Conservation (phyloP, 352 stramenopile genomes). For the Achlya hypogyna region DNA sequence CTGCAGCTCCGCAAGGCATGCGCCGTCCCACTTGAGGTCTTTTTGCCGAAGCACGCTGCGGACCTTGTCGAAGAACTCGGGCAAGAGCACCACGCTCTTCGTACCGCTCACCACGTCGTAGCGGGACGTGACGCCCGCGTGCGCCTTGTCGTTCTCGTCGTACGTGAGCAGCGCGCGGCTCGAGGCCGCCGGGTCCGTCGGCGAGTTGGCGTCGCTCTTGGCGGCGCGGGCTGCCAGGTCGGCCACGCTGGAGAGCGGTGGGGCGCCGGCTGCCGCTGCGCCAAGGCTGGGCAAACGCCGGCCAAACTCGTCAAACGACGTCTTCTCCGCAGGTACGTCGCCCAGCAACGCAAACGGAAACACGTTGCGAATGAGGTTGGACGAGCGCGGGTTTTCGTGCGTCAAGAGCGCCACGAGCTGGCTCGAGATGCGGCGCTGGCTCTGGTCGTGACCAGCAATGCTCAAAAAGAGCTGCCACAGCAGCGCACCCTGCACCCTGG, state of each 20-base stretch:
- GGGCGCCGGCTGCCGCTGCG: neutral
- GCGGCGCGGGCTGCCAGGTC: neutral
- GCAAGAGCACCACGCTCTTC: slow-evolving; percentile 74
- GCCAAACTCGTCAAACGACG: slow-evolving; percentile 82
- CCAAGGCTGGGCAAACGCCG: slow-evolving; percentile 49
- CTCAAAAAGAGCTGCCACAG: slow-evolving; percentile 81
- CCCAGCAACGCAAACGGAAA: slow-evolving; percentile 75
- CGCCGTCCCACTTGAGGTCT: slow-evolving; percentile 69
- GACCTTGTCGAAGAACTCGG: slow-evolving; percentile 80
- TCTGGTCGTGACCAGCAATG: slow-evolving; percentile 73
- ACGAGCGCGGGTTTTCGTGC: slow-evolving; percentile 78
- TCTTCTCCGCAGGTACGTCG: slow-evolving; percentile 55
- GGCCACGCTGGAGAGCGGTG: slow-evolving; percentile 2
- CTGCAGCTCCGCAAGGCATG: slow-evolving; percentile 65
- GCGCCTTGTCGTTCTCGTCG: slow-evolving; percentile 12
- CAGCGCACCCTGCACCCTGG: slow-evolving; percentile 68
- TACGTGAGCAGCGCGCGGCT: neutral
- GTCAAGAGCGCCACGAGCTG: slow-evolving; percentile 77
- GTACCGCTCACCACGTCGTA: slow-evolving; percentile 56
- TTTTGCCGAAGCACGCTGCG: slow-evolving; percentile 67
- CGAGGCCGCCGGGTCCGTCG: neutral
- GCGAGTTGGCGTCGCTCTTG: neutral
- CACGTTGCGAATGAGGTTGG: slow-evolving; percentile 70
- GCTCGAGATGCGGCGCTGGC: slow-evolving; percentile 74
- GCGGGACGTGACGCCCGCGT: slow-evolving; percentile 51